A percentile compares a stretch with the other conserved stretches of the same genome.
phyloP scores from a whole-genome alignment of 2,329 filamentous ascomycete species.

The Fusarium sp. region DNA sequence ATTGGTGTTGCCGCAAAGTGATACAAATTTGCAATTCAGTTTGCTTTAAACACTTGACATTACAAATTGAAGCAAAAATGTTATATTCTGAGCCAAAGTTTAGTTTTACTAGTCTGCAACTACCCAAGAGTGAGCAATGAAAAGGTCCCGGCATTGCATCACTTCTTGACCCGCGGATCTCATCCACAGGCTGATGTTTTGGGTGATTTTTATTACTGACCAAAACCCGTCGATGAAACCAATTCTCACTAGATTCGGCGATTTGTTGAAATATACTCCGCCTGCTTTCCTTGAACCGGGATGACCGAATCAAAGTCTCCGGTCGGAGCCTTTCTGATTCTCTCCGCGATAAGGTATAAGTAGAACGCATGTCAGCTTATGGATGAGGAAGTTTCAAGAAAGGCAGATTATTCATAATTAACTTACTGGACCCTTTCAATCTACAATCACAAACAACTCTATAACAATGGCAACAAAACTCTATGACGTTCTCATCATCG shows the following conservation, averaged over 20 bases:
- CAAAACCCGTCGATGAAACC: not conserved
- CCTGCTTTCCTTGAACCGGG: not conserved
- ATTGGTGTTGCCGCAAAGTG: not conserved
- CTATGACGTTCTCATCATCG: conserved; percentile 64
- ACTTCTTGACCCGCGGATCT: too few species aligned
- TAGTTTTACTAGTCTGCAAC: too few species aligned
- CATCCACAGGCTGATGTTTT: too few species aligned
- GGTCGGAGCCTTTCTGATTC: conserved; percentile 35
- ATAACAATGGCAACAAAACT: conserved; percentile 34
- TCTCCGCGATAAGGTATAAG: conserved; percentile 22
- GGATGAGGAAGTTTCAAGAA: not conserved
- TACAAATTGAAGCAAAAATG: too few species aligned
- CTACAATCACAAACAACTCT: accelerated
- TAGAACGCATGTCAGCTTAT: conserved; percentile 3
- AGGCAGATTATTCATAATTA: not conserved
- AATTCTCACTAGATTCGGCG: not conserved
- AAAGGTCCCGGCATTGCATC: too few species aligned
- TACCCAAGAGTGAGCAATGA: too few species aligned
- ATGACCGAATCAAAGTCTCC: conserved; percentile 37
- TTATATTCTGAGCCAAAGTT: too few species aligned
- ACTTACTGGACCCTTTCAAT: too few species aligned
- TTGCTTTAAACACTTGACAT: not conserved
- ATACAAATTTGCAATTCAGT: not conserved
- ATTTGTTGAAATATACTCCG: not conserved
- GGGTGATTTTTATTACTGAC: too few species aligned